These are phyloP conservation scores for Phytopythium vexans DNA, from an alignment of 352 stramenopile species.

Conservation along the genomic window DNA sequence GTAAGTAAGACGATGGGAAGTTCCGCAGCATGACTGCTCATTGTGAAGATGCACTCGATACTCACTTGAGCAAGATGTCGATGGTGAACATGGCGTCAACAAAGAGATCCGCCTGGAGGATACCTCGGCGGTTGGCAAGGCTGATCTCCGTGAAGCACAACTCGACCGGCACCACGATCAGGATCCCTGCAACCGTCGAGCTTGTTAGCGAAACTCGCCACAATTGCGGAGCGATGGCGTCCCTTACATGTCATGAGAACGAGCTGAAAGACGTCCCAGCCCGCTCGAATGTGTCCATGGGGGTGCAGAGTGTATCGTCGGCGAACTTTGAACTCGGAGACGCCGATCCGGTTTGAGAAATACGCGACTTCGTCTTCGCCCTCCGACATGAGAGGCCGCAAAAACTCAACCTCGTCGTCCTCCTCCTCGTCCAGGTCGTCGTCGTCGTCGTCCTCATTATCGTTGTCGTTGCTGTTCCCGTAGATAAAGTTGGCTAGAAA, in stretches of 20 bases:
- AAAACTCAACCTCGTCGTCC: background rate
- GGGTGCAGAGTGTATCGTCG: constrained; percentile 57
- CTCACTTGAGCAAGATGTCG: constrained; percentile 73
- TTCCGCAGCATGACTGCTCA: background rate
- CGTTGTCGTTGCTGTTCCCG: background rate
- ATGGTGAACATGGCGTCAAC: constrained; percentile 62
- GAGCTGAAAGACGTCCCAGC: constrained; percentile 59
- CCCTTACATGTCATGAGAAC: constrained; percentile 59
- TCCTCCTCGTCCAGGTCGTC: constrained; percentile 13
- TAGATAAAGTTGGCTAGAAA: constrained; percentile 4
- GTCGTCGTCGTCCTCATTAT: constrained; percentile 10
- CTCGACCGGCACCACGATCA: constrained; percentile 66
- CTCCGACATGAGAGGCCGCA: constrained; percentile 17
- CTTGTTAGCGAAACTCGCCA: background rate
- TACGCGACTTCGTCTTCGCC: constrained; percentile 69
- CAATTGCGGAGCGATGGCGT: background rate
- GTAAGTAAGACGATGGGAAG: background rate
- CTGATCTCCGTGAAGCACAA: constrained; percentile 55
- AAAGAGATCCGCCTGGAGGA: constrained; percentile 55
- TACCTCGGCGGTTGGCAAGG: constrained; percentile 18
- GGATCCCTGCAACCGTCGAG: constrained; percentile 34
- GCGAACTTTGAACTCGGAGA: constrained; percentile 46
- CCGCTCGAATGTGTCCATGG: constrained; percentile 45
- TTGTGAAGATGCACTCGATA: background rate
- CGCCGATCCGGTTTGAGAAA: constrained; percentile 45